Base-by-base conservation (phyloP, 306 rosid species). In the Neltuma alba region DNA sequence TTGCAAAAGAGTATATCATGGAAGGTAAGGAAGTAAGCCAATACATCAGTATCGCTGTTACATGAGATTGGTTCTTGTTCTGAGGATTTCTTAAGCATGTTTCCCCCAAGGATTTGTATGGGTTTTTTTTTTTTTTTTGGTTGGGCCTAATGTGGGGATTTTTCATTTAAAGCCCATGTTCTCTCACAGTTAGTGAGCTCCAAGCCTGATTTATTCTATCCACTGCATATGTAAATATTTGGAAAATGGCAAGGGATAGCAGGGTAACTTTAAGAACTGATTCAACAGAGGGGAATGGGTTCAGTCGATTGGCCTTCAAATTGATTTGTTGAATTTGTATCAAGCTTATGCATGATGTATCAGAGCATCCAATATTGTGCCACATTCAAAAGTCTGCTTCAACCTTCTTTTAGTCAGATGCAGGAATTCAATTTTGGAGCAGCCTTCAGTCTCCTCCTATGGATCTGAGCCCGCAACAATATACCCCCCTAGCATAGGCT, bases 241-340 rank as follows among this genome's bases (percentile, higher is more conserved):
- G 58, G 68, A 11, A 21, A 76, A 34, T 70, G 45, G 73, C 23
- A 47, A 62, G 33, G 50, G 57, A 83, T 62, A 83, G 69, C 69
- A 70, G 50, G 14, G 69, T 16, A 76, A 38, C 65, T 20, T 28
- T 71, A 37, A 21, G 47, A 54, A 12, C 34, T 12, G 9, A 52
- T 52, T 50, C 47, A 52, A 12, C 50, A 52, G 34, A 52, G 14
- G 13, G 58, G 61, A n/a, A 4, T 21, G 9, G 57, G 20, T 50
- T 50, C 25, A 50, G 25, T 50, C 57, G 20, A 54, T 54, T 54
- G 3, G 21, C 61, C 28, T 54, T 54, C 14, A 54, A 9, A 7
- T 54, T 54, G 61, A 54, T 54, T 54, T 54, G 14, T 12, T 7
- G 28, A 54, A 3, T 54, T 54, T 21, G 30, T 54, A 3, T 9